phyloP scores from a whole-genome alignment of 192 early-diverging fungal species.

The Entomortierella chlamydospora region DNA sequence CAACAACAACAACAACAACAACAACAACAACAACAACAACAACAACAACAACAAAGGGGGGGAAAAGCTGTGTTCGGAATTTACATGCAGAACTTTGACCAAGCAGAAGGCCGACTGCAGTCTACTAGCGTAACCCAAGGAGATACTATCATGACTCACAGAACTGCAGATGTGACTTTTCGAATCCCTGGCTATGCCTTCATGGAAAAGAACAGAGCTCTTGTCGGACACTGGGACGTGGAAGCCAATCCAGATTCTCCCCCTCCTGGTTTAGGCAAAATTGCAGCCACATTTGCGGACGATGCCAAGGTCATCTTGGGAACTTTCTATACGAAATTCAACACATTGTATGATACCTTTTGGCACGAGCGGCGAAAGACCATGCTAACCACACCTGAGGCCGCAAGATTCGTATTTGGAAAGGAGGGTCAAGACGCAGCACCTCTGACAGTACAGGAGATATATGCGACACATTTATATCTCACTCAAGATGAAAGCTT shows the following conservation, averaged over 20 bases:
- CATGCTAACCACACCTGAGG: conserved; percentile 25
- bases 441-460: conserved; percentile 35
- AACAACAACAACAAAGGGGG: conserved; percentile 5
- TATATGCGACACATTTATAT: conserved; percentile 71
- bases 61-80: conserved; percentile 19
- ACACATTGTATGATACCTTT: conserved; percentile 50
- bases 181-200: conserved; percentile 50
- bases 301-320: conserved; percentile 51
- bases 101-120: conserved; percentile 33
- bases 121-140: conserved; percentile 26
- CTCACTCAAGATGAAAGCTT: conserved; percentile 64
- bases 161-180: conserved; percentile 61
- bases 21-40: too few species aligned
- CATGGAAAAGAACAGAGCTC: conserved; percentile 4
- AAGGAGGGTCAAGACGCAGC: conserved; percentile 20
- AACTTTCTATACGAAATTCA: conserved; percentile 43
- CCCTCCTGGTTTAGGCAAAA: conserved; percentile 9
- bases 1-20: too few species aligned
- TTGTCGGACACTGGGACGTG: conserved; percentile 17
- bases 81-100: conserved; percentile 29
- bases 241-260: conserved; percentile 11
- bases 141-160: conserved; percentile 23
- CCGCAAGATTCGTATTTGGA: conserved; percentile 53
- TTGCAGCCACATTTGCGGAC: conserved; percentile 39
- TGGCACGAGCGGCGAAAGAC: conserved; percentile 32